These are phyloP conservation scores for Salmacisia buchloeana DNA, from an alignment of 1,284 basidiomycete genomes.

Conservation along the genomic window DNA sequence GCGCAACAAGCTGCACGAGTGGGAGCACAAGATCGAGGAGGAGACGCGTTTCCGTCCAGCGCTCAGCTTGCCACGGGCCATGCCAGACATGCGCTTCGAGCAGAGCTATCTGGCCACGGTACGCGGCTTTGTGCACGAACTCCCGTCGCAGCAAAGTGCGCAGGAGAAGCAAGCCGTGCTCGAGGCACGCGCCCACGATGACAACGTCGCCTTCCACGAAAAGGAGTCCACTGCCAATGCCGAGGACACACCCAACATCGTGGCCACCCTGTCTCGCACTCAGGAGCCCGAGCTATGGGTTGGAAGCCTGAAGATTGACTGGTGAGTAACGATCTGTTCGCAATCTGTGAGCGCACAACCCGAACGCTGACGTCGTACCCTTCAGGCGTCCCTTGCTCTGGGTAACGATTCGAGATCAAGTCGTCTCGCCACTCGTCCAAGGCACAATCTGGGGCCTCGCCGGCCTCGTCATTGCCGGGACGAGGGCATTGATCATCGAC, in stretches of 20 bases:
- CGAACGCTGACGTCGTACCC: too few species aligned
- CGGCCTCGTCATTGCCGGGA: constrained; percentile 24
- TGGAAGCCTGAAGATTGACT: constrained; percentile 35
- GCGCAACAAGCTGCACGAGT: neutral
- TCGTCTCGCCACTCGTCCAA: constrained; percentile 37
- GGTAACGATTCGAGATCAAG: constrained; percentile 39
- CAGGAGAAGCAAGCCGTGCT: constrained; percentile 2
- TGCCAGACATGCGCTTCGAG: constrained; percentile 42
- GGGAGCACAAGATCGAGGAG: neutral
- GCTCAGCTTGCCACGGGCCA: constrained; percentile 1
- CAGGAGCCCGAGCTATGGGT: constrained; percentile 32
- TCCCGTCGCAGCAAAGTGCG: constrained; percentile 9
- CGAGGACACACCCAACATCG: constrained; percentile 8
- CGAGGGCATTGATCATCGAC: neutral
- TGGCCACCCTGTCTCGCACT: neutral
- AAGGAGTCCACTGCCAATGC: neutral
- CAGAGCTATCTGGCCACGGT: constrained; percentile 39
- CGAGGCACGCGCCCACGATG: constrained; percentile 11
- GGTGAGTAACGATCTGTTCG: constrained; percentile 22
- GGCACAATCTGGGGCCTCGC: constrained; percentile 37
- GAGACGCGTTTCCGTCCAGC: neutral
- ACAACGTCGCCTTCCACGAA: constrained; percentile 12
- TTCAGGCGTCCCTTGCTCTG: constrained; percentile 38
- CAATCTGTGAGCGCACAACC: neutral
- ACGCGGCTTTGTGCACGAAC: constrained; percentile 31